These are phyloP conservation scores for Ceratobasidium theobromae DNA, from an alignment of 1,284 basidiomycete genomes.

Conservation along the genomic window DNA sequence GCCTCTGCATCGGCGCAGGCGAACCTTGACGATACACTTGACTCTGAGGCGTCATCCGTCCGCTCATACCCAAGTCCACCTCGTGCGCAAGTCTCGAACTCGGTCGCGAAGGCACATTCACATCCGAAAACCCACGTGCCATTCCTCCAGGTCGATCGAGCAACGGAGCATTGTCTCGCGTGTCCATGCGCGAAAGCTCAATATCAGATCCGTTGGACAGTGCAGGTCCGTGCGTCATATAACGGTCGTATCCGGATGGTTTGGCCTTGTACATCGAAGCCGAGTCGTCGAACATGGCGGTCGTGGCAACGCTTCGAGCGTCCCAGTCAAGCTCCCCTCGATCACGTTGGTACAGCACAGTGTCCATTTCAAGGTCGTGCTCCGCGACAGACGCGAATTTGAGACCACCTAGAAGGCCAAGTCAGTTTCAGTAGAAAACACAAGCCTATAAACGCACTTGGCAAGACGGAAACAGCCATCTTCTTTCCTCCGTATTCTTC, in stretches of 20 bases:
- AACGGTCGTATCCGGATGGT: conserved; percentile 11
- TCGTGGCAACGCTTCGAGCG: conserved; percentile 63
- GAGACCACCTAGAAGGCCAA: conserved; percentile 37
- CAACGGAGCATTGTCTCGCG: conserved; percentile 4
- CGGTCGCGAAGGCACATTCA: neutral
- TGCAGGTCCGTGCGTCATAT: conserved; percentile 4
- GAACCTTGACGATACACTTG: conserved; percentile 2
- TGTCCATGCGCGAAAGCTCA: conserved; percentile 17
- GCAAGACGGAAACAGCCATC: conserved; percentile 67
- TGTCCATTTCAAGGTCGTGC: conserved; percentile 72
- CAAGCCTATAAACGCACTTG: conserved; percentile 45
- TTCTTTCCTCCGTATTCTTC: conserved; percentile 74
- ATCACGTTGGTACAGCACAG: conserved; percentile 68
- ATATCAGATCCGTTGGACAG: conserved; percentile 19
- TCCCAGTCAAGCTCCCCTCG: conserved; percentile 82
- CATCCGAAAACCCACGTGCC: neutral
- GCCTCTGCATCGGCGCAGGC: neutral
- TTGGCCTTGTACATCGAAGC: conserved; percentile 6
- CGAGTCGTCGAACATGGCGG: conserved; percentile 33
- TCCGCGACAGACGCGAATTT: conserved; percentile 42
- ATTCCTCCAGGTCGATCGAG: neutral
- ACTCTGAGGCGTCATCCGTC: neutral
- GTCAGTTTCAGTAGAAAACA: neutral
- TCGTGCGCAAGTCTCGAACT: conserved; percentile 14
- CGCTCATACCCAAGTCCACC: conserved; percentile 6